Evolutionary conservation across 495 filamentous ascomycete genomes (phyloP), one percentile per base, ranked within the genome.

Genomic region (Lichenothelia convexa): DNA sequence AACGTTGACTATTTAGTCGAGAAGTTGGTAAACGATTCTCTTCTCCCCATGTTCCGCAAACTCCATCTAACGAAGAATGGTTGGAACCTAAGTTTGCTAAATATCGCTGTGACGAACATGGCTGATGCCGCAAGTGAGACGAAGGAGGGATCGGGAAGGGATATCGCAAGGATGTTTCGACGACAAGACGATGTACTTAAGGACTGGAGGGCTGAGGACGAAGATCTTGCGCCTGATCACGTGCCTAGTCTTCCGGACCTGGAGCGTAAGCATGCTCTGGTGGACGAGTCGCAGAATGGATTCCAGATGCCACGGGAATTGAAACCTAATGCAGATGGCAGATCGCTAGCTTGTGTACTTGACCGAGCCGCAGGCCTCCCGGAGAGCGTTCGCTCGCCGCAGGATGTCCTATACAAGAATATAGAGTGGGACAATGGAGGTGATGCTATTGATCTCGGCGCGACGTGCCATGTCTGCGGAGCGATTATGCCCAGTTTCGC

Each of bases 91-190:
- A 78, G 76, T 36, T 50, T 93, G 27, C 57, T 95, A 34, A 95
- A 95, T 47, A 56, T 95, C 11, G 84, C 80, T 16, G 83, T 83
- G 1, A 79, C 80, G 1, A 86, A 91, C 47, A 86, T 95, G 73
- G 63, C 69, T 1, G 68, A 75, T 40, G 65, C 62, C 15, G 72
- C 68, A 4, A 51, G 51, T 19, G 54, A 53, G 13, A 47, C 37
- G 35, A 51, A 49, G 34, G 49, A 40, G 15, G 51, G 47, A n/a
- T 45, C 30, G n/a, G 56, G 57, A 7, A 44, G 58, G 41, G 48
- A 60, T 32, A 60, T 62, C 26, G 36, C 38, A 7, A 52, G 45
- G 32, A 60, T 60, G 58, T 57, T 60, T 38, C 47, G 45, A 34
- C 59, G 60, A 34, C 79, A 86, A 47, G 73, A 77, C 21, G 63